phyloP scores from a whole-genome alignment of 306 rosid genomes.

The Prunus salicina region DNA sequence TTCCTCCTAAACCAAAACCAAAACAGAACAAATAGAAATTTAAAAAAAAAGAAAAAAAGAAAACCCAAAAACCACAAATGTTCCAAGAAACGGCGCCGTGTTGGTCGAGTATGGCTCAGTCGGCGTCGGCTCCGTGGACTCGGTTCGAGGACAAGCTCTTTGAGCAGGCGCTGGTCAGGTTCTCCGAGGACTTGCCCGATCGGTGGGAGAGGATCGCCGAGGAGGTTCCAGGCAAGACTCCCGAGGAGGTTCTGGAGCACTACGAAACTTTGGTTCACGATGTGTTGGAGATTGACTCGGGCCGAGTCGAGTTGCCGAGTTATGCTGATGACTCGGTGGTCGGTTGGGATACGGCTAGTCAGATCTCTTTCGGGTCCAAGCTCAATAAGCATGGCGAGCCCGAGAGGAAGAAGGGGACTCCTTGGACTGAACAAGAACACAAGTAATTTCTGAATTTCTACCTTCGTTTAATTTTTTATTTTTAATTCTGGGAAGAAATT shows the following conservation, averaged over 20 bases:
- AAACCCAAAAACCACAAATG: constrained; percentile 23
- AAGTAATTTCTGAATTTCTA: constrained; percentile 37
- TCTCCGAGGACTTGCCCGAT: constrained; percentile 54
- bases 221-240: constrained; percentile 55
- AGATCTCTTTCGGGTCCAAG: constrained; percentile 64
- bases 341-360: constrained; percentile 57
- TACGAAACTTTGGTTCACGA: constrained; percentile 68
- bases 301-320: constrained; percentile 61
- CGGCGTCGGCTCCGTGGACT: constrained; percentile 56
- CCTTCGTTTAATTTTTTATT: neutral
- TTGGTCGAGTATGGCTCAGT: constrained; percentile 28
- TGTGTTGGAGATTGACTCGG: constrained; percentile 67
- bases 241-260: constrained; percentile 51
- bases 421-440: constrained; percentile 91
- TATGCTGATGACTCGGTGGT: constrained; percentile 51
- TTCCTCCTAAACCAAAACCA: constrained; percentile 10
- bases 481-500: neutral
- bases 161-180: constrained; percentile 62
- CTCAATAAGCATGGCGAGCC: constrained; percentile 31
- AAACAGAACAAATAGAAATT: neutral
- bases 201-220: constrained; percentile 76
- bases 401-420: constrained; percentile 86
- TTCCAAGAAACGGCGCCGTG: constrained; percentile 36
- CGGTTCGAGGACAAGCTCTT: constrained; percentile 67
- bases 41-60: neutral